phyloP scores from a whole-genome alignment of 2,329 filamentous ascomycete species.

The Sporothrix inflata region DNA sequence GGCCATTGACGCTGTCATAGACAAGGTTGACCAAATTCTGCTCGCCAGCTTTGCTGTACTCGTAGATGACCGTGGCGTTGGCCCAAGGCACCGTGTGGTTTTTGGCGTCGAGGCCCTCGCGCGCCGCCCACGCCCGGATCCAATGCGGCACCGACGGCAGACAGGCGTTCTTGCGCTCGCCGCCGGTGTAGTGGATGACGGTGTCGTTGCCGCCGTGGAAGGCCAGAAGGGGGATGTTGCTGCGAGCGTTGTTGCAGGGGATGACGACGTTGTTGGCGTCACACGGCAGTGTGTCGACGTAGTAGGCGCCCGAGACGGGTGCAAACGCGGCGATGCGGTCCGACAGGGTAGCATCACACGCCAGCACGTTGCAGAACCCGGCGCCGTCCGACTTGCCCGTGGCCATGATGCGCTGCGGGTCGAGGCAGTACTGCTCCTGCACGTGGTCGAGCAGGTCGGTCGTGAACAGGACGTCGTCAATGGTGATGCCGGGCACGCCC shows the following conservation, averaged over 20 bases:
- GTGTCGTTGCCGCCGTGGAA: slow-evolving; percentile 16
- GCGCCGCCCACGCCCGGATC: slow-evolving; percentile 13
- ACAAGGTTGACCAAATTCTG: slow-evolving; percentile 9
- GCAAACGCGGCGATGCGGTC: neutral
- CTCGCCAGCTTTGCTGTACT: neutral
- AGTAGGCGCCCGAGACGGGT: slow-evolving; percentile 18
- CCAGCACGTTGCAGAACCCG: slow-evolving; percentile 15
- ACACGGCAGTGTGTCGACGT: slow-evolving; percentile 16
- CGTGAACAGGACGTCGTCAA: slow-evolving; percentile 1
- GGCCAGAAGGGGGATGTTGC: slow-evolving; percentile 1
- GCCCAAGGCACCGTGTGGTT: neutral
- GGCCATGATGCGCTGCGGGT: slow-evolving; percentile 5
- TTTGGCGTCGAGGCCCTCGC: neutral
- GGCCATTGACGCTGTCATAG: slow-evolving; percentile 18
- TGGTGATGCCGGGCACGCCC: slow-evolving; percentile 3
- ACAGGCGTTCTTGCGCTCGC: slow-evolving; percentile 16
- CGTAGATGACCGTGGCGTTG: slow-evolving; percentile 3
- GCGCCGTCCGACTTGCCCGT: slow-evolving; percentile 17
- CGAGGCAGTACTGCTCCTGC: slow-evolving; percentile 1
- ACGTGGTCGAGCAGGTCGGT: slow-evolving; percentile 3
- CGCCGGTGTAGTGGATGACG: neutral
- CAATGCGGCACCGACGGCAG: slow-evolving; percentile 19
- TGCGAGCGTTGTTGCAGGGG: neutral
- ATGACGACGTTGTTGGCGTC: neutral
- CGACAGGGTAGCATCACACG: slow-evolving; percentile 8